Evolutionary conservation across 192 early-diverging fungal genomes (phyloP), one percentile per base, ranked within the genome.

Genomic region (Mortierella claussenii): DNA sequence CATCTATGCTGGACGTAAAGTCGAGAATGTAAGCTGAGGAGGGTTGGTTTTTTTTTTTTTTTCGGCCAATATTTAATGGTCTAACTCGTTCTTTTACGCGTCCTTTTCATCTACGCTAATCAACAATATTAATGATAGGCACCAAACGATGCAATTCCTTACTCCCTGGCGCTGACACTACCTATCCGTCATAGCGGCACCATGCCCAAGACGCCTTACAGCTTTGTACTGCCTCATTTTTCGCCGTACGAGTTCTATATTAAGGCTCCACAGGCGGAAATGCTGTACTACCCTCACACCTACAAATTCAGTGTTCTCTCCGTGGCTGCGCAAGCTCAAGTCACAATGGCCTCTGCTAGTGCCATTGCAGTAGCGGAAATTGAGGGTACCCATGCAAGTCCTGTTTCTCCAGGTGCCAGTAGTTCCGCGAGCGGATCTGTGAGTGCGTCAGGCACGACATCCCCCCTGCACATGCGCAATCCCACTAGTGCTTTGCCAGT

Each of bases 201-300:
- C 2, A 37, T 70, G 34, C 64, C 68, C 12, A 66, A 57, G 18
- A 69, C 75, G 8, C 68, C 80, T 0, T 80, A 82, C 53, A 80
- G 68, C 28, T 83, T 83, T 78, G 82, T 86, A 3, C 69, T 69
- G 5, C 50, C 79, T 0, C 80, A 81, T 54, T 49, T 63, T 13
- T 69, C 67, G 23, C 79, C 68, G 0, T 70, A 80, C 52, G 82
- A 86, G 30, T 86, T 86, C 46, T 83, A 83, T 32, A 51, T 86
- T 17, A 79, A 83, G 36, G 69, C 83, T 13, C 84, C 84, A 0
- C 84, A 86, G 49, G 67, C 80, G 1, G 76, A 86, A 26, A 21
- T 55, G 15, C 65, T 86, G 4, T 83, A 82, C 24, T 80, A 75
- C 18, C 68, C 80, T 30, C 85, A 86, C 40, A 79, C 65, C 1